phyloP scores from a whole-genome alignment of 345 rosid species.

The Schrenkiella parvula region DNA sequence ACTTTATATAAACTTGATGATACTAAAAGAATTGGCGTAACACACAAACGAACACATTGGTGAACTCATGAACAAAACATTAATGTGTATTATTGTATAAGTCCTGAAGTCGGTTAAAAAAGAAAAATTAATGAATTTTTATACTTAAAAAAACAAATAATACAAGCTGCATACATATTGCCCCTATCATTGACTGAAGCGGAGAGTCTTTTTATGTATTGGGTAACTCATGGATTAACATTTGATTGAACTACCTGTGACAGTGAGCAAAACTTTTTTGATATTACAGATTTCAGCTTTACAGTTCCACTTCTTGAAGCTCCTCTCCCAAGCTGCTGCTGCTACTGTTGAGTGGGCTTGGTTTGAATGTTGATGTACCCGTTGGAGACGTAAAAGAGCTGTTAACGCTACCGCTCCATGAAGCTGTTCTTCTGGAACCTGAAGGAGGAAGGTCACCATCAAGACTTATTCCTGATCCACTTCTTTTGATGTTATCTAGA shows the following conservation, averaged over 20 bases:
- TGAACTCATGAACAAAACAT: not conserved
- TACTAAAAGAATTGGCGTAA: not conserved
- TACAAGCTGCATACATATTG: conserved; percentile 24
- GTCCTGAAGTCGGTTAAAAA: conserved; percentile 6
- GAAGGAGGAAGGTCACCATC: conserved; percentile 30
- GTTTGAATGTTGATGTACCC: conserved; percentile 13
- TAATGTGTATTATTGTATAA: conserved; percentile 7
- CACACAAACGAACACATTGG: not conserved
- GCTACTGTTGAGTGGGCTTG: conserved; percentile 39
- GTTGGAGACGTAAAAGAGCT: conserved; percentile 38
- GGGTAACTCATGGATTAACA: conserved; percentile 34
- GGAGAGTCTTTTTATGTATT: not conserved
- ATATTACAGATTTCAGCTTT: conserved; percentile 36
- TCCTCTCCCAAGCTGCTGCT: conserved; percentile 70
- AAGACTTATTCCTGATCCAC: conserved; percentile 25
- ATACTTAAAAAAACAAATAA: not conserved
- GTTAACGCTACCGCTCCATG: conserved; percentile 79
- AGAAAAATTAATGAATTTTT: conserved; percentile 27
- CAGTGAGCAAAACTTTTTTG: conserved; percentile 20
- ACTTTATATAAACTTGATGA: not conserved
- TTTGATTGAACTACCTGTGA: conserved; percentile 17
- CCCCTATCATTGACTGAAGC: conserved; percentile 12
- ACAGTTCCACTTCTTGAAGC: conserved; percentile 92
- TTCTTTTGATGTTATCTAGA: conserved; percentile 53
- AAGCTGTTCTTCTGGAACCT: conserved; percentile 64